A percentile compares a stretch with the other conserved stretches of the same genome.
Conservation (phyloP, 163 green algal species). For the Chlorella variabilis region DNA sequence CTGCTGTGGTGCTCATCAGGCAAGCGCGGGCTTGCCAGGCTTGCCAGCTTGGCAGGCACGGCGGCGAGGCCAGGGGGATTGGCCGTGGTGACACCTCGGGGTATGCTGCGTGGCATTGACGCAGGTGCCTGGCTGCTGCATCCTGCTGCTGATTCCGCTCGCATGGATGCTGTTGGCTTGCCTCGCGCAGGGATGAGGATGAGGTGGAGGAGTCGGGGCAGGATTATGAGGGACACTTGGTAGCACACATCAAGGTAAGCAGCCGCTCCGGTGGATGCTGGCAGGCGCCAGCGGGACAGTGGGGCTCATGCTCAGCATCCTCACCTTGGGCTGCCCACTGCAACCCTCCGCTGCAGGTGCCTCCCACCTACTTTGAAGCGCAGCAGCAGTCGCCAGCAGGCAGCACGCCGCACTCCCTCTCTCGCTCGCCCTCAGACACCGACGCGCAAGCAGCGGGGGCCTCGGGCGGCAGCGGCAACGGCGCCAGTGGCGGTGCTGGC, state of each 20-base stretch:
- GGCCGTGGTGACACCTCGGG: no score
- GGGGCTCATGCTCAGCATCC: neutral
- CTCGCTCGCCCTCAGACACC: constrained; percentile 1
- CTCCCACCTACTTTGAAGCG: constrained; percentile 31
- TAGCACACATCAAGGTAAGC: constrained; percentile 72
- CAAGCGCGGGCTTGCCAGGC: neutral
- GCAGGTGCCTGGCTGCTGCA: no score
- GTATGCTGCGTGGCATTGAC: no score
- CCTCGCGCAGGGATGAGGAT: constrained; percentile 47
- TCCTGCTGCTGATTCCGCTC: no score
- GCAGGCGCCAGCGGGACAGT: no score
- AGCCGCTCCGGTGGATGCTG: no score
- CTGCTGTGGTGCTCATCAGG: constrained; percentile 72
- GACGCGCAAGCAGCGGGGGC: neutral
- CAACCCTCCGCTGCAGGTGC: neutral
- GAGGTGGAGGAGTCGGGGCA: constrained; percentile 30
- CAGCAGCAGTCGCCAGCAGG: constrained; percentile 41
- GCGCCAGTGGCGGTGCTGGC: neutral
- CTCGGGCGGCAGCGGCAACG: neutral
- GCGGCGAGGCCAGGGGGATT: no score
- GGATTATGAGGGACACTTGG: constrained; percentile 71
- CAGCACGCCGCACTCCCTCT: constrained; percentile 18
- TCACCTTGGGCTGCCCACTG: neutral
- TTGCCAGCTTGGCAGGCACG: no score
- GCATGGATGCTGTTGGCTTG: neutral